Conservation (phyloP, 345 rosid species). For the Nephelium lappaceum region DNA sequence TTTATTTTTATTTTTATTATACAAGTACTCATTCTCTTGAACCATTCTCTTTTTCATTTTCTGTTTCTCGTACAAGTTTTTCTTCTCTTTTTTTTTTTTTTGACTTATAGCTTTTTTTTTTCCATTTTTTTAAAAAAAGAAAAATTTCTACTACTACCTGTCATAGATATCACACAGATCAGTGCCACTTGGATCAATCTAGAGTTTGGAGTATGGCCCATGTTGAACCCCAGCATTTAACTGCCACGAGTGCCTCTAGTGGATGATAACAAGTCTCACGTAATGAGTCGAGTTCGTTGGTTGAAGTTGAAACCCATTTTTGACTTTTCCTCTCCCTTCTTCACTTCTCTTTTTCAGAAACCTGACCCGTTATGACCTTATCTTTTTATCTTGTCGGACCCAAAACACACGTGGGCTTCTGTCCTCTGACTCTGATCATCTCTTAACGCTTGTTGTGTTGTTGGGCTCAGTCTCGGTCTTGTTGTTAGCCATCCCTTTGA, state of each 20-base stretch:
- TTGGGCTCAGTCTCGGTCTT: too few species aligned
- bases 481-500: neutral
- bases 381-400: slow-evolving; percentile 40
- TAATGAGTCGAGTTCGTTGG: neutral
- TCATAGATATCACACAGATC: slow-evolving; percentile 13
- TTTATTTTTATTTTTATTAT: too few species aligned
- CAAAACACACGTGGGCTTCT: slow-evolving; percentile 1
- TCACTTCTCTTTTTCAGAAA: neutral
- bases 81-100: too few species aligned
- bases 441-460: too few species aligned
- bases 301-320: slow-evolving; percentile 19
- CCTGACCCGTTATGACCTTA: slow-evolving; percentile 29
- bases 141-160: neutral
- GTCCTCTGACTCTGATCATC: neutral
- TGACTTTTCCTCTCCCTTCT: neutral
- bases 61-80: slow-evolving; percentile 5
- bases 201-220: slow-evolving; percentile 14
- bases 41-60: neutral
- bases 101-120: too few species aligned
- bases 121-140: too few species aligned
- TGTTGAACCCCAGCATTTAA: slow-evolving; percentile 23
- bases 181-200: slow-evolving; percentile 35
- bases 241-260: slow-evolving; percentile 38
- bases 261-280: slow-evolving; percentile 35
- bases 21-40: neutral